Evolutionary conservation across 2,329 filamentous ascomycete genomes (phyloP).

Genomic region (Pseudocercospora musae): DNA sequence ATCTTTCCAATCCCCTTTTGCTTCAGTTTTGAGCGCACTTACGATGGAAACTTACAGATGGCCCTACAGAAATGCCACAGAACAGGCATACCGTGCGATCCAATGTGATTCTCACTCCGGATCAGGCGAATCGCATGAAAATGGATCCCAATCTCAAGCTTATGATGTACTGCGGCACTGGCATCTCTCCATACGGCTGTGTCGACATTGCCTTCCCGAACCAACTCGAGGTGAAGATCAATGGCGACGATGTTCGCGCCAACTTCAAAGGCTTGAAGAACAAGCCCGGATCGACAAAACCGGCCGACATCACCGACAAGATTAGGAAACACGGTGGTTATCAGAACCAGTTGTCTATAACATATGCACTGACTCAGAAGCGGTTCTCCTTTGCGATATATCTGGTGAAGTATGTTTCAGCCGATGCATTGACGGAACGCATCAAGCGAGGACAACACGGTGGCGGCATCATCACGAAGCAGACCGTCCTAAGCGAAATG

Average conservation of each 20-base stretch:
- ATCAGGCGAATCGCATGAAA: constrained; percentile 55
- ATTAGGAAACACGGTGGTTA: constrained; percentile 69
- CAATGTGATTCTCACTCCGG: constrained; percentile 55
- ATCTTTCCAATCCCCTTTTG: background rate
- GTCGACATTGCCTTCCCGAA: constrained; percentile 83
- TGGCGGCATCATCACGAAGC: constrained; percentile 65
- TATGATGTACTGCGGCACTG: constrained; percentile 76
- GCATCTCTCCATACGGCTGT: constrained; percentile 54
- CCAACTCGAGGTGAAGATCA: constrained; percentile 89
- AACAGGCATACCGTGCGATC: constrained; percentile 59
- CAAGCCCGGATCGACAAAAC: constrained; percentile 89
- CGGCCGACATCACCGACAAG: constrained; percentile 80
- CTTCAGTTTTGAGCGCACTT: constrained; percentile 25
- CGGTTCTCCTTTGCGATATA: constrained; percentile 61
- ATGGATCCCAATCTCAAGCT: constrained; percentile 63
- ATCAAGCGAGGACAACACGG: constrained; percentile 58
- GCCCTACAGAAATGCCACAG: constrained; percentile 53
- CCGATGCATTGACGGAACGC: constrained; percentile 66
- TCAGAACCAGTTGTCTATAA: constrained; percentile 75
- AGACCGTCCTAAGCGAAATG: constrained; percentile 75
- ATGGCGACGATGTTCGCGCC: constrained; percentile 82
- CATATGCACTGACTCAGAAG: constrained; percentile 88
- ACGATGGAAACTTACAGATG: constrained; percentile 32
- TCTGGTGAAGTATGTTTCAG: constrained; percentile 69
- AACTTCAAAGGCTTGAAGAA: constrained; percentile 95